phyloP scores from a whole-genome alignment of 2,329 filamentous ascomycete species.

The Ceratocystis albifundus region DNA sequence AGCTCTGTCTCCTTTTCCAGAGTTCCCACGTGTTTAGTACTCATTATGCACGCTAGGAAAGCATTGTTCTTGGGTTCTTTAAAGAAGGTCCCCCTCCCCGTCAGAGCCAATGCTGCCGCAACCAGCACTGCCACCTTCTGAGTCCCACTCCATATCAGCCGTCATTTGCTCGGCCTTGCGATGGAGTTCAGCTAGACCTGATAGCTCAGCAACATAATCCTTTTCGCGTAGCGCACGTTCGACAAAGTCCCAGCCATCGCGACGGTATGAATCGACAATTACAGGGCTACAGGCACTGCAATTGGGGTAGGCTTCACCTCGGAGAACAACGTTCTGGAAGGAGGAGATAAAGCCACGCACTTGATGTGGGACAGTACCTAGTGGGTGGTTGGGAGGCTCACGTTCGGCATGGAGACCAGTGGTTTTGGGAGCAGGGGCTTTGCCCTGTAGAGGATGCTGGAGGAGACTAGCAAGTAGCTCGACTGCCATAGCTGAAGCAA shows the following conservation, averaged over 20 bases:
- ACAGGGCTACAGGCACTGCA: slow-evolving; percentile 69
- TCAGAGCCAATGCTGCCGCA: slow-evolving; percentile 32
- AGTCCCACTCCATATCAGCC: slow-evolving; percentile 49
- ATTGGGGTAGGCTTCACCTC: slow-evolving; percentile 63
- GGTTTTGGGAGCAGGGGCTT: slow-evolving; percentile 46
- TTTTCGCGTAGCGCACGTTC: slow-evolving; percentile 61
- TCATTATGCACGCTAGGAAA: neutral
- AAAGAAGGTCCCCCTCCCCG: slow-evolving; percentile 45
- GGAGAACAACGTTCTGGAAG: slow-evolving; percentile 63
- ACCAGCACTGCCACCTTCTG: slow-evolving; percentile 29
- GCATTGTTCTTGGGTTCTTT: neutral
- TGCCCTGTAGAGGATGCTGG: slow-evolving; percentile 66
- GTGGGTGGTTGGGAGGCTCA: slow-evolving; percentile 46
- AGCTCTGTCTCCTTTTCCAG: neutral
- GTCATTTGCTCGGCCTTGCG: slow-evolving; percentile 42
- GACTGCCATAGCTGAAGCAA: slow-evolving; percentile 81
- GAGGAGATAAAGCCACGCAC: slow-evolving; percentile 65
- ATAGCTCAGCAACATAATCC: slow-evolving; percentile 67
- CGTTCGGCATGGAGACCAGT: slow-evolving; percentile 38
- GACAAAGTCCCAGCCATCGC: slow-evolving; percentile 64
- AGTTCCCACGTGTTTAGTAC: neutral
- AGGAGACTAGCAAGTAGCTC: slow-evolving; percentile 79
- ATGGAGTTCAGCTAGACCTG: slow-evolving; percentile 62
- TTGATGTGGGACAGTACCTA: slow-evolving; percentile 66
- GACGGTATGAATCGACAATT: slow-evolving; percentile 55